Evolutionary conservation across 23 red algal species (phyloP).

Genomic region (Pyropia yezoensis): DNA sequence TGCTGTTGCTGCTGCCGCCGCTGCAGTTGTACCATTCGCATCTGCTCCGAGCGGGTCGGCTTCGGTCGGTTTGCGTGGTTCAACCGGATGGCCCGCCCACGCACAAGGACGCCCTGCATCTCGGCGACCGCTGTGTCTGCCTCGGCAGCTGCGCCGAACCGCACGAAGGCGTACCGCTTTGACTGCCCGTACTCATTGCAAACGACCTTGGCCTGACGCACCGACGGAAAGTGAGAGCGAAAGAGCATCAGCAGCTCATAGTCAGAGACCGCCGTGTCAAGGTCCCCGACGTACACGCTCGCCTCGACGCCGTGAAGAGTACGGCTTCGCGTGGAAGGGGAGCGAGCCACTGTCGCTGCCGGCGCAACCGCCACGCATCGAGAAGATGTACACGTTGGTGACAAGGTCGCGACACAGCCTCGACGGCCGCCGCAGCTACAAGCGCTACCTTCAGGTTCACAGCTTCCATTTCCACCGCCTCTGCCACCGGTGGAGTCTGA

Average conservation of each 20-base stretch:
- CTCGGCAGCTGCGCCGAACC: slow-evolving; percentile 46
- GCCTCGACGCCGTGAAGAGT: slow-evolving; percentile 26
- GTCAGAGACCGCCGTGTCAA: slow-evolving; percentile 54
- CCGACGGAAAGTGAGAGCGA: slow-evolving; percentile 45
- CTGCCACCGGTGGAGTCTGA: too few species aligned
- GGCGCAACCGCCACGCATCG: not conserved
- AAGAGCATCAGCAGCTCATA: slow-evolving; percentile 67
- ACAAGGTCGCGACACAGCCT: too few species aligned
- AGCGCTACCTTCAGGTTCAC: too few species aligned
- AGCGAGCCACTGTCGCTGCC: not conserved
- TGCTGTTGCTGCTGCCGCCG: too few species aligned
- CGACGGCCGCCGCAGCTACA: too few species aligned
- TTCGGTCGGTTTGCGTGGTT: not conserved
- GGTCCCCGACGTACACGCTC: slow-evolving; percentile 73
- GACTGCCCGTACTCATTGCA: slow-evolving; percentile 75
- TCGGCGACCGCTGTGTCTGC: slow-evolving; percentile 53
- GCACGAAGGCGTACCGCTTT: slow-evolving; percentile 51
- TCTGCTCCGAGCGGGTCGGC: not conserved
- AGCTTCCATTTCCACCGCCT: too few species aligned
- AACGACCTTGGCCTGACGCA: slow-evolving; percentile 73
- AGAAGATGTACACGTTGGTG: too few species aligned
- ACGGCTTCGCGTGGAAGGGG: too few species aligned
- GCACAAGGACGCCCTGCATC: slow-evolving; percentile 46
- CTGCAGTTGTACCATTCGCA: not conserved
- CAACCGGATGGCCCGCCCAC: not conserved